Base-by-base conservation (phyloP, 345 rosid species). In the Boechera stricta region DNA sequence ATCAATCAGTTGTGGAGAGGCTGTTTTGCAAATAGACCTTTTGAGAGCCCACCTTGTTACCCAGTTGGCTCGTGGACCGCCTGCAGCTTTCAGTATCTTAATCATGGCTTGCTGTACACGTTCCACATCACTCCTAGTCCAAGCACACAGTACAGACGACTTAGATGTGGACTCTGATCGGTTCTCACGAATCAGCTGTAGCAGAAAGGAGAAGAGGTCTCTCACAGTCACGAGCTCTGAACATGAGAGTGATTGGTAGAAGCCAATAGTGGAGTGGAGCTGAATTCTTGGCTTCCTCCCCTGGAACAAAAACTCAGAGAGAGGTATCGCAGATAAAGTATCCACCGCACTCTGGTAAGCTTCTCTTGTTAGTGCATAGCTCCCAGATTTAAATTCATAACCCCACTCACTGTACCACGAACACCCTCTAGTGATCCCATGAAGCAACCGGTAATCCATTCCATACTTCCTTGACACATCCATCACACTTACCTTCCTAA, bases 371-470 rank as follows among this genome's bases (percentile, higher is more conserved):
- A 91, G 77, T 3, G 84, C 95, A 49, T 85, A 91, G 53, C 91
- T 86, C 53, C 95, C 93, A 31, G 84, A 73, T 38, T 78, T 84
- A 70, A 91, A 88, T 39, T 84, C 84, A 75, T 91, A 87, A 1
- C 89, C 93, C 95, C 95, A 90, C 18, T 82, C 74, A 32, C 84
- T 87, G 70, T 86, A 91, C 97, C 97, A 91, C 0, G 93, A 83
- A 63, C 76, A 81, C 7, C 95, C 93, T 24, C 64, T 71, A 29
- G 88, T 61, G 24, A 90, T 59, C 67, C 90, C 86, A 77, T 85
- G 84, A 55, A 91, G 87, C 73, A 90, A 72, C 7, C 97, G 71
- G 49, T 81, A 86, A 67, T 86, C 90, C 78, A 85, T 81, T 26
- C 84, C 91, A 31, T 88, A 84, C 74, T 91, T 91, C 75, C 67